Conservation (phyloP, 23 red algal species). For the Cyanidiococcus yangmingshanensis region DNA sequence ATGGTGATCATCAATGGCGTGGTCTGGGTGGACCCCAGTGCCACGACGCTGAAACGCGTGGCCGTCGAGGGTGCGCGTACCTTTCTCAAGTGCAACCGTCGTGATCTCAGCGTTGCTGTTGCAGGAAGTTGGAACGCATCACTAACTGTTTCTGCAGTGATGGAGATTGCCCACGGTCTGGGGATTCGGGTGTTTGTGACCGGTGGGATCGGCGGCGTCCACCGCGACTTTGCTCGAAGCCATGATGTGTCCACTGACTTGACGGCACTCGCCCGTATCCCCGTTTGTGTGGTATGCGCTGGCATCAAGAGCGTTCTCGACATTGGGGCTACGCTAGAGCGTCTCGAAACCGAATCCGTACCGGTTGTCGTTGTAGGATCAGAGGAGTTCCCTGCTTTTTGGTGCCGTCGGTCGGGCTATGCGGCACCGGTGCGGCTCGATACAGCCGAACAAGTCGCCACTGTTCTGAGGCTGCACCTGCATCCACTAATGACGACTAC, state of each 20-base stretch:
- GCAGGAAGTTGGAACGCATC: conserved; percentile 35
- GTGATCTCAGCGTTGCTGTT: conserved; percentile 41
- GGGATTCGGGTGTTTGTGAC: conserved; percentile 72
- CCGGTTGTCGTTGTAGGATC: conserved; percentile 38
- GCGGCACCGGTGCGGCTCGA: conserved; percentile 33
- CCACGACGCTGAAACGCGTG: conserved; percentile 22
- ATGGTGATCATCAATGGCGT: conserved; percentile 54
- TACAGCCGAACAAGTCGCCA: conserved; percentile 27
- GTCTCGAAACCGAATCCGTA: conserved; percentile 60
- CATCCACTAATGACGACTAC: neutral
- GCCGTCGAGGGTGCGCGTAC: conserved; percentile 12
- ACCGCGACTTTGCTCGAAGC: conserved; percentile 23
- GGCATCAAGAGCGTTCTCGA: conserved; percentile 71
- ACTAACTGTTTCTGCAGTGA: conserved; percentile 60
- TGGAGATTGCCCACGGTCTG: conserved; percentile 44
- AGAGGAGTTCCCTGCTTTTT: conserved; percentile 63
- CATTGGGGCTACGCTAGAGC: conserved; percentile 59
- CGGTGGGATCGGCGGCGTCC: conserved; percentile 82
- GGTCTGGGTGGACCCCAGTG: conserved; percentile 32
- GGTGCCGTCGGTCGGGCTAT: conserved; percentile 23
- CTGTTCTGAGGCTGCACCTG: conserved; percentile 25
- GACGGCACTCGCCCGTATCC: conserved; percentile 31
- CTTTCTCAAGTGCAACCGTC: conserved; percentile 37
- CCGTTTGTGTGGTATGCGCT: conserved; percentile 63
- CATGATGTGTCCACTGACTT: conserved; percentile 67